Base-by-base conservation (phyloP, 2,329 filamentous ascomycete genomes). In the Furcasterigmium furcatum region DNA sequence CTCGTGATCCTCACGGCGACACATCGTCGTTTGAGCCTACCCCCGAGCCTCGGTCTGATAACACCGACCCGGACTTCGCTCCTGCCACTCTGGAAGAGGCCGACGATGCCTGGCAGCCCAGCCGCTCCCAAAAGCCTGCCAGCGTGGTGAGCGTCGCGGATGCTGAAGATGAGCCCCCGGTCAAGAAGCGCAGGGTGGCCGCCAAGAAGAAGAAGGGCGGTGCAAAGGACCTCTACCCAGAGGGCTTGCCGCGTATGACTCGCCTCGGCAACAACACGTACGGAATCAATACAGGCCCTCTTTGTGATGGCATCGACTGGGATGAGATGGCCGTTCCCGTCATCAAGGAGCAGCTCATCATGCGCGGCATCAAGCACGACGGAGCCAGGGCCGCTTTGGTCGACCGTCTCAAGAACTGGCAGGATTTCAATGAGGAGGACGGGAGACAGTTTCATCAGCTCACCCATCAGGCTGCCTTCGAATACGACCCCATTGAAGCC, bases 291-390 rank as follows among this genome's bases (percentile, higher is more conserved):
- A 50, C 43, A 13, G 50, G 47, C 3, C 47, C 49, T 2, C 41
- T 50, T 10, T 29, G 47, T 9, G 49, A 51, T 19, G 43, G 27
- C 35, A 43, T 36, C 4, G 42, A 50, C 40, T 47, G 48, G 49
- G 16, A 22, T 22, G 41, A 35, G 35, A 30, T 51, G 4, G n/a
- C 38, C 10, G 13, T 46, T 9, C 24, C 45, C n/a, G 46, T 47
- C 13, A 35, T 52, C n/a, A 44, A 41, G 20, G 47, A 52, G 19
- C 47, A 50, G 47, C 45, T 50, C 10, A 19, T 10, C 16, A 44
- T 51, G 35, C 45, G 47, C 14, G 38, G 41, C 27, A 24, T 49
- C 5, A 35, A 34, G 12, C 27, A 30, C 8, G 7, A 19, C 8
- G 49, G 47, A 4, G 43, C 43, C 9, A 50, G 47, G 40, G 14